Conservation (phyloP, 306 rosid genomes). For the Inga leiocalycina region DNA sequence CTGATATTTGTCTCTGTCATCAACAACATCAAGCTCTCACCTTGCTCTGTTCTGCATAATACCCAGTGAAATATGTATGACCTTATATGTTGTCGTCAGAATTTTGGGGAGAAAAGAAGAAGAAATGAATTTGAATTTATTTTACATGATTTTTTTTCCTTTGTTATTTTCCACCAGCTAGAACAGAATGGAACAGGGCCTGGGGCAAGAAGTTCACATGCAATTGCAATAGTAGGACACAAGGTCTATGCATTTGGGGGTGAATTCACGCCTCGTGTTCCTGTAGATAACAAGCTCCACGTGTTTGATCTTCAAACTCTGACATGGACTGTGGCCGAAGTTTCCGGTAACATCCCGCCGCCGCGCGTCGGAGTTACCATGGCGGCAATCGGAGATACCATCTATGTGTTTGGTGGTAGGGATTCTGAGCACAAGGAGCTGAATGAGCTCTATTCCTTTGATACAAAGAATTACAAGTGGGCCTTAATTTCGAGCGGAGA, state of each 20-base stretch:
- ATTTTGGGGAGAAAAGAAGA: neutral
- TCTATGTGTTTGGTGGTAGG: slow-evolving; percentile 84
- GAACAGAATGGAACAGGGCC: slow-evolving; percentile 68
- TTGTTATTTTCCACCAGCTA: slow-evolving; percentile 46
- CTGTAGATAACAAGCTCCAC: slow-evolving; percentile 75
- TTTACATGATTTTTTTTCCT: neutral
- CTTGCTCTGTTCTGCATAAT: neutral
- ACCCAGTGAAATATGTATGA: neutral
- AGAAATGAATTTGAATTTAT: neutral
- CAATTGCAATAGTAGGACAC: slow-evolving; percentile 67
- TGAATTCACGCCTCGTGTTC: slow-evolving; percentile 86
- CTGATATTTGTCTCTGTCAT: neutral
- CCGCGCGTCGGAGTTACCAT: slow-evolving; percentile 89
- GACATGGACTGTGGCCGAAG: slow-evolving; percentile 67
- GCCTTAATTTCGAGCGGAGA: slow-evolving; percentile 60
- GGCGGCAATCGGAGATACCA: slow-evolving; percentile 59
- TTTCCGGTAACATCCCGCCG: slow-evolving; percentile 62
- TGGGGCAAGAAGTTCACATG: slow-evolving; percentile 94
- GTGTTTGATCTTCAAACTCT: slow-evolving; percentile 57
- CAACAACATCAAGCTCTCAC: neutral
- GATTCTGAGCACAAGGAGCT: slow-evolving; percentile 82
- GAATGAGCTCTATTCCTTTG: slow-evolving; percentile 76
- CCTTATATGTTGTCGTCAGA: neutral
- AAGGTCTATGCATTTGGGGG: slow-evolving; percentile 86
- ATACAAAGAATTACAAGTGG: slow-evolving; percentile 68